Conservation (phyloP, 1,284 basidiomycete species). For the Fistulinella cinereoalba region DNA sequence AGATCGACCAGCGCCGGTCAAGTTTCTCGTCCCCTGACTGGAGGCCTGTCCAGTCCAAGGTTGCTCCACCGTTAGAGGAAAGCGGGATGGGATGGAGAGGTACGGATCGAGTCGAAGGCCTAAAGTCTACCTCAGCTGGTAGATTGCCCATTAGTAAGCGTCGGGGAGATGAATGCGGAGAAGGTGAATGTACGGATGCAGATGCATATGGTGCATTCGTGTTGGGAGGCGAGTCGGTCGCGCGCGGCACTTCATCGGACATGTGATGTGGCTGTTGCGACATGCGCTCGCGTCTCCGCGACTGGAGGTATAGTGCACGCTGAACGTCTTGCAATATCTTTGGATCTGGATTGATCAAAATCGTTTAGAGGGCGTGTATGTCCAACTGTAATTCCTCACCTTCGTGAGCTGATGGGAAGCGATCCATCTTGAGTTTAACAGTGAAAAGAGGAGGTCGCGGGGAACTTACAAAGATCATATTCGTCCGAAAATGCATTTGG, state of each 20-base stretch:
- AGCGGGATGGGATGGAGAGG: slow-evolving; percentile 55
- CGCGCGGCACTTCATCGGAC: slow-evolving; percentile 22
- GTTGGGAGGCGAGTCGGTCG: slow-evolving; percentile 20
- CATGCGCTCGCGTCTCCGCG: slow-evolving; percentile 61
- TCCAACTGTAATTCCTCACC: slow-evolving; percentile 40
- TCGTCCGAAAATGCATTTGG: slow-evolving; percentile 58
- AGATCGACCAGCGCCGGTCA: slow-evolving; percentile 61
- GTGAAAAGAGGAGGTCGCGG: slow-evolving; percentile 6
- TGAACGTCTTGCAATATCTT: slow-evolving; percentile 73
- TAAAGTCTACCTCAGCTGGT: slow-evolving; percentile 63
- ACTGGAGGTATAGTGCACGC: slow-evolving; percentile 65
- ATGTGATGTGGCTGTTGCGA: slow-evolving; percentile 37
- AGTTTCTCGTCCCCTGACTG: slow-evolving; percentile 50
- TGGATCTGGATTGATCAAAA: slow-evolving; percentile 48
- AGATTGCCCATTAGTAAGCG: slow-evolving; percentile 25
- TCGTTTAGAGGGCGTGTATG: slow-evolving; percentile 9
- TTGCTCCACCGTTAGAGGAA: slow-evolving; percentile 62
- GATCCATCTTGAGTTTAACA: slow-evolving; percentile 15
- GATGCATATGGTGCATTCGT: slow-evolving; percentile 34
- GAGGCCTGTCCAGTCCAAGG: slow-evolving; percentile 64
- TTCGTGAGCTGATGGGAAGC: slow-evolving; percentile 53
- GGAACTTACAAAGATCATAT: slow-evolving; percentile 65
- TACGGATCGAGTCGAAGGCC: slow-evolving; percentile 54
- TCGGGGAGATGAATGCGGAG: slow-evolving; percentile 35
- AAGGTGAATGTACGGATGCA: slow-evolving; percentile 27